These are phyloP conservation scores for Exophiala alcalophila DNA, from an alignment of 2,329 filamentous ascomycete species.

Conservation along the genomic window DNA sequence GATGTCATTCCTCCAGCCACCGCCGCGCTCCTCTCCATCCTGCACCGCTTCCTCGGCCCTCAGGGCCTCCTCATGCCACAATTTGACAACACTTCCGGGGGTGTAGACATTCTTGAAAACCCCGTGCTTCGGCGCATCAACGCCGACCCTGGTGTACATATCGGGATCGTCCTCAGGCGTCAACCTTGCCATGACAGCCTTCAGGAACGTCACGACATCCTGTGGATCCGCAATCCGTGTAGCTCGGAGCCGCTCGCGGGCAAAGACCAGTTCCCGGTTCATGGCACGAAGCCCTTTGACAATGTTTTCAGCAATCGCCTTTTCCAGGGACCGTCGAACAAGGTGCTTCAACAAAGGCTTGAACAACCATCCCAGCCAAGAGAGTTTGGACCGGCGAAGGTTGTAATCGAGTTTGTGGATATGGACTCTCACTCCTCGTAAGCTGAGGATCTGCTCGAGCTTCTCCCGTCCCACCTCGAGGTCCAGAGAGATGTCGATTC, in stretches of 20 bases:
- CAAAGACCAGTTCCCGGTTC: slow-evolving; percentile 84
- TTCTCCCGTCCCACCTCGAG: slow-evolving; percentile 75
- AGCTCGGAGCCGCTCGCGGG: slow-evolving; percentile 79
- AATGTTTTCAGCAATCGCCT: slow-evolving; percentile 70
- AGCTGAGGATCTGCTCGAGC: slow-evolving; percentile 75
- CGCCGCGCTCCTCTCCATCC: slow-evolving; percentile 62
- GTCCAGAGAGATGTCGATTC: slow-evolving; percentile 81
- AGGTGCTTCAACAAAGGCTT: slow-evolving; percentile 81
- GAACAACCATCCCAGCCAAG: slow-evolving; percentile 74
- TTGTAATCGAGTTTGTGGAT: slow-evolving; percentile 85
- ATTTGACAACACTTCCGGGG: slow-evolving; percentile 80
- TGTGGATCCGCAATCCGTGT: slow-evolving; percentile 77
- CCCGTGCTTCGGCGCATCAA: slow-evolving; percentile 59
- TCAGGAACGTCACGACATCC: slow-evolving; percentile 77
- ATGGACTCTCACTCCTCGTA: slow-evolving; percentile 71
- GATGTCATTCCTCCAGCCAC: slow-evolving; percentile 78
- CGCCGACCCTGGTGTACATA: slow-evolving; percentile 68
- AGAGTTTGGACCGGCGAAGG: slow-evolving; percentile 70
- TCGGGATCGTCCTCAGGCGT: slow-evolving; percentile 72
- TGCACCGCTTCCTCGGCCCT: slow-evolving; percentile 70
- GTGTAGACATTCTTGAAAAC: slow-evolving; percentile 83
- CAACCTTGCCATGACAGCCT: slow-evolving; percentile 74
- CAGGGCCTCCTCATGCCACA: slow-evolving; percentile 80
- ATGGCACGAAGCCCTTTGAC: slow-evolving; percentile 66
- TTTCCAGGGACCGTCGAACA: slow-evolving; percentile 74